Conservation (phyloP, 2,329 filamentous ascomycete genomes). For the Biscogniauxia mediterranea region DNA sequence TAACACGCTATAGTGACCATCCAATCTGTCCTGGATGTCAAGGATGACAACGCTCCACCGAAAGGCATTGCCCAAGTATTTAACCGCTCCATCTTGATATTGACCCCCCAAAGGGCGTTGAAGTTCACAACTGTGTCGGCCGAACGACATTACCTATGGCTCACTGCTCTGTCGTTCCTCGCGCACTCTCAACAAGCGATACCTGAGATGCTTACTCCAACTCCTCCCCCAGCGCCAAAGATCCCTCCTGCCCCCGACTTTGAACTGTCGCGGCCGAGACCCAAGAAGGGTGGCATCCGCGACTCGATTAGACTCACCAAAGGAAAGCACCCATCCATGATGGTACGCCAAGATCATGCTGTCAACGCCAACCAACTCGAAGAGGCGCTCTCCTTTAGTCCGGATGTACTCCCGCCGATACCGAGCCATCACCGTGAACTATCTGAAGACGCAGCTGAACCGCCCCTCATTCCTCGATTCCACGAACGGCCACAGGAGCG, state of each 20-base stretch:
- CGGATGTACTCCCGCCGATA: constrained; percentile 30
- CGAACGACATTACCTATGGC: constrained; percentile 91
- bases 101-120: constrained; percentile 88
- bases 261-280: constrained; percentile 47
- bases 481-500: constrained; percentile 51
- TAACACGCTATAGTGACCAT: constrained; percentile 67
- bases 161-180: constrained; percentile 91
- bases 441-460: constrained; percentile 63
- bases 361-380: constrained; percentile 40
- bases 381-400: constrained; percentile 34
- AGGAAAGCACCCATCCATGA: constrained; percentile 51
- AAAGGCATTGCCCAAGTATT: constrained; percentile 69
- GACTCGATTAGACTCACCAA: constrained; percentile 92
- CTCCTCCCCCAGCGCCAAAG: constrained; percentile 46
- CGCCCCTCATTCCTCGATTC: constrained; percentile 71
- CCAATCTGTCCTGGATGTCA: constrained; percentile 95
- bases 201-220: constrained; percentile 63
- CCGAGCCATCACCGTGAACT: constrained; percentile 46
- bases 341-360: constrained; percentile 32
- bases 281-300: constrained; percentile 61
- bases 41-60: constrained; percentile 84
- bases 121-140: constrained; percentile 86
- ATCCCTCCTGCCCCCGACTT: constrained; percentile 46
- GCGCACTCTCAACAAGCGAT: constrained; percentile 83
- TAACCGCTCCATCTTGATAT: constrained; percentile 89